phyloP scores from a whole-genome alignment of 768 basidiomycete genomes.

The Lentinus tigrinus region DNA sequence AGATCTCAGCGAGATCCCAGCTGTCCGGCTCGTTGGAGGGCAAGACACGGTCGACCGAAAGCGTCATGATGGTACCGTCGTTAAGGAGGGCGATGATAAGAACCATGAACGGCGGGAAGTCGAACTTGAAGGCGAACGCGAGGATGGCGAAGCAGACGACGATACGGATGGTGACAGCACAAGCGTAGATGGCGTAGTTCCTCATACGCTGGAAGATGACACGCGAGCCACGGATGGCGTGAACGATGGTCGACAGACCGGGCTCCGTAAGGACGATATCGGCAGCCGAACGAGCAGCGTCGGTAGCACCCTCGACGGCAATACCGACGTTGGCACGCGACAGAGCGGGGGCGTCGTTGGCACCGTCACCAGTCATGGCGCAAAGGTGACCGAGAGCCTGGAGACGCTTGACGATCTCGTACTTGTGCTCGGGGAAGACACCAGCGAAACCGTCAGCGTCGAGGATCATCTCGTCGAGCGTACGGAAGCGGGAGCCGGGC shows the following conservation, averaged over 20 bases:
- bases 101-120: constrained; percentile 99
- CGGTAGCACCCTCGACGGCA: constrained; percentile 98
- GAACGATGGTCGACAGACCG: constrained; percentile 98
- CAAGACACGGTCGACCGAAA: constrained; percentile 92
- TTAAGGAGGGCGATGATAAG: constrained; percentile 96
- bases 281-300: constrained; percentile 97
- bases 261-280: constrained; percentile 98
- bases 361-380: constrained; percentile 99
- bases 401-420: constrained; percentile 98
- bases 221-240: constrained; percentile 97
- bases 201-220: constrained; percentile 99
- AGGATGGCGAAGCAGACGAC: constrained; percentile 96
- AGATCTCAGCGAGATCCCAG: constrained; percentile 97
- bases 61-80: constrained; percentile 99
- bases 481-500: constrained; percentile 78
- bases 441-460: constrained; percentile 99
- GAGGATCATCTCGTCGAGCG: constrained; percentile 97
- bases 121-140: constrained; percentile 93
- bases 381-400: constrained; percentile 94
- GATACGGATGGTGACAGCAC: constrained; percentile 96
- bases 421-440: constrained; percentile 99
- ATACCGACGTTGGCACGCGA: constrained; percentile 99
- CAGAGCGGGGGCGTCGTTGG: constrained; percentile 96
- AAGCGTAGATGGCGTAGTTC: constrained; percentile 97
- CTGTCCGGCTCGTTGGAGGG: constrained; percentile 91